Base-by-base conservation (phyloP, 257 asterid genomes). In the Galeopsis tetrahit region DNA sequence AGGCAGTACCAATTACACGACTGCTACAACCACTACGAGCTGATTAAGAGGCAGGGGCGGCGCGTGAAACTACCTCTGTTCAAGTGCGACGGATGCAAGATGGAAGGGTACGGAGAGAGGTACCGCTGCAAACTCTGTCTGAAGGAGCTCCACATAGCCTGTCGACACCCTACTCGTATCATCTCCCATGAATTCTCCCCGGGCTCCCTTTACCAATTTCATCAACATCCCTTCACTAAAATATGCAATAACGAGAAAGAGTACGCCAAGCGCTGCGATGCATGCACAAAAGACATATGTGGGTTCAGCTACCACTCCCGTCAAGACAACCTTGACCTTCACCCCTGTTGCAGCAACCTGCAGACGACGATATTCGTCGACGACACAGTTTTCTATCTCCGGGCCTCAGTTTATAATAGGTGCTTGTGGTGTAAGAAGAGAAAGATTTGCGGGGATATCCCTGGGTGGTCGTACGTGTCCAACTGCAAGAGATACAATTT, bases 21-120 rank as follows among this genome's bases (percentile, higher is more conserved):
- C 2, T 79, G 80, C 63, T 4, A 35, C 34, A 58, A 78, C 0
- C 77, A 75, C 42, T 48, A 75, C 43, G 63, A 67, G 35, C 52
- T 56, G 4, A 78, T 43, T 52, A 31, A 9, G 43, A 15, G 28
- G 28, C 28, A 21, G 28, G 28, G 28, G 28, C 28, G 28, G 28
- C 28, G 28, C 28, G 28, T 21, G 28, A 21, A 21, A 21, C 1
- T 63, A 75, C 69, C 5, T 72, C 13, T 21, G 28, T 82, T 82
- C 66, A 14, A 6, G 0, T 82, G 83, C 42, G 69, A 82, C 2
- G 86, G 86, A 7, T 82, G 86, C 83, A 82, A 68, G 73, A 74
- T 21, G 70, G 31, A 68, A 42, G 86, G 86, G 28, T 72, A 55
- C 40, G 86, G 83, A 1, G 35, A 34, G 7, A 32, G 81, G n/a